A percentile compares a stretch with the other conserved stretches of the same genome.
These are phyloP conservation scores for Aspergillus fumigatiaffinis DNA, from an alignment of 2,329 filamentous ascomycete genomes.

Conservation along the genomic window DNA sequence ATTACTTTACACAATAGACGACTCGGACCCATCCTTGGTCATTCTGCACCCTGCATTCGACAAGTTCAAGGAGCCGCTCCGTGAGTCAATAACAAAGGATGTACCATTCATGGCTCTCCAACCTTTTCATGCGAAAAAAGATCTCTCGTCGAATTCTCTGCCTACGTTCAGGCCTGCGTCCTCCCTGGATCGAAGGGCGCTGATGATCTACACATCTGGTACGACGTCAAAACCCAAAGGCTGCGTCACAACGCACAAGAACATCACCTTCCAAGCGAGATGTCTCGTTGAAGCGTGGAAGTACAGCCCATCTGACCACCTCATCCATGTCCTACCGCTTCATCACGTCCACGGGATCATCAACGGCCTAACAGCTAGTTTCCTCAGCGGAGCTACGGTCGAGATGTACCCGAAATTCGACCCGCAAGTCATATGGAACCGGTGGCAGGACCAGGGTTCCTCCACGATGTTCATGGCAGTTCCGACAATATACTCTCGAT, in stretches of 20 bases:
- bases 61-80: slow-evolving; percentile 29
- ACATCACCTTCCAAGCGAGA: slow-evolving; percentile 31
- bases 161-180: slow-evolving; percentile 31
- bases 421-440: slow-evolving; percentile 43
- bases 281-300: slow-evolving; percentile 30
- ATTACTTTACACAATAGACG: slow-evolving; percentile 39
- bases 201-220: slow-evolving; percentile 44
- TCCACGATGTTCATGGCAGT: slow-evolving; percentile 50
- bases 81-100: slow-evolving; percentile 22
- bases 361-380: slow-evolving; percentile 47
- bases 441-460: slow-evolving; percentile 40
- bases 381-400: slow-evolving; percentile 45
- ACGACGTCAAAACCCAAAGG: slow-evolving; percentile 42
- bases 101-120: slow-evolving; percentile 31
- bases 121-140: slow-evolving; percentile 15
- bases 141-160: slow-evolving; percentile 20
- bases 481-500: slow-evolving; percentile 49
- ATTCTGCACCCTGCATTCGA: slow-evolving; percentile 39
- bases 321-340: slow-evolving; percentile 49
- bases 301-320: slow-evolving; percentile 36
- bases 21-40: slow-evolving; percentile 41
- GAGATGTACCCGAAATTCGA: slow-evolving; percentile 48
- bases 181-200: slow-evolving; percentile 28
- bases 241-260: slow-evolving; percentile 43
- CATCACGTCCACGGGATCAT: slow-evolving; percentile 51